These are phyloP conservation scores for Wickerhamiella hasegawae DNA, from an alignment of 805 yeast species.

Conservation along the genomic window DNA sequence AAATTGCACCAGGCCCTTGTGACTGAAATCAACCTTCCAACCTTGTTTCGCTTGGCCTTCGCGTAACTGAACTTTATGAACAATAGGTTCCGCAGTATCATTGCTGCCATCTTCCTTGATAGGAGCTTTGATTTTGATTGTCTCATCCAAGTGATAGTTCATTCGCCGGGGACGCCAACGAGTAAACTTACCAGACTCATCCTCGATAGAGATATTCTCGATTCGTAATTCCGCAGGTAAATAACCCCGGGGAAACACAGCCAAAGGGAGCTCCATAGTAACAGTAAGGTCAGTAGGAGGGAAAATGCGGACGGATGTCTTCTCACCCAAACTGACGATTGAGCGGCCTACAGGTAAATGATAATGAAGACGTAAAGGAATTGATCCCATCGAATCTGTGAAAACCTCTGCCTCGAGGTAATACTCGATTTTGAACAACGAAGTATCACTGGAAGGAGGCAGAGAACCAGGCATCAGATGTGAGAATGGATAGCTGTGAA, in stretches of 20 bases:
- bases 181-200: slow-evolving; percentile 8
- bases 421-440: slow-evolving; percentile 59
- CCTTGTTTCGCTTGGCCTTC: slow-evolving; percentile 77
- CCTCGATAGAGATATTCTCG: slow-evolving; percentile 29
- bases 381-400: slow-evolving; percentile 16
- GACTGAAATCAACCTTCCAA: slow-evolving; percentile 86
- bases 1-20: slow-evolving; percentile 64
- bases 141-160: slow-evolving; percentile 80
- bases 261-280: slow-evolving; percentile 74
- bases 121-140: slow-evolving; percentile 21
- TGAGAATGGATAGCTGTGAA: slow-evolving; percentile 84
- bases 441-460: slow-evolving; percentile 50
- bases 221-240: slow-evolving; percentile 72
- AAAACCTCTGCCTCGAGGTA: slow-evolving; percentile 32
- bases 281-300: slow-evolving; percentile 92
- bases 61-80: slow-evolving; percentile 58
- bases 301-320: slow-evolving; percentile 76
- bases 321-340: slow-evolving; percentile 64
- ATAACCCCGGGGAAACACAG: slow-evolving; percentile 71
- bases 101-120: slow-evolving; percentile 3
- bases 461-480: slow-evolving; percentile 75
- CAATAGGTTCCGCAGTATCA: slow-evolving; percentile 20
- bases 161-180: slow-evolving; percentile 90
- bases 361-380: slow-evolving; percentile 14
- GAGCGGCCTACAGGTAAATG: slow-evolving; percentile 54